A percentile compares a stretch with the other conserved stretches of the same genome.
Conservation (phyloP, 2,329 filamentous ascomycete species). For the Huntiella abstrusa region DNA sequence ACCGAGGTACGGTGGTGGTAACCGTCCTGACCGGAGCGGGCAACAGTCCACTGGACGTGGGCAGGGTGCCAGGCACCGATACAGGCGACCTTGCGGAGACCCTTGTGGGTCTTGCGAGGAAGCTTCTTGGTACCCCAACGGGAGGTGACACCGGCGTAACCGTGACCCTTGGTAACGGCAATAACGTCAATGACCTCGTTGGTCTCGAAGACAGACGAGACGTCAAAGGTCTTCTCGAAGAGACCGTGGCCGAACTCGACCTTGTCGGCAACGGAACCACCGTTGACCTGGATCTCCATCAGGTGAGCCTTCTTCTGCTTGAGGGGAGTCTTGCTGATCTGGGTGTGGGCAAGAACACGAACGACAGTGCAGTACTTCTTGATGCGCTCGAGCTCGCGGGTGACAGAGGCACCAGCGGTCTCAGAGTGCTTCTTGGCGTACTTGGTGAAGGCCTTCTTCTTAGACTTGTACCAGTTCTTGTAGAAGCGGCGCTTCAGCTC, state of each 20-base stretch:
- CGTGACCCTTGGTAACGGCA: slow-evolving; percentile 98
- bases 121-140: slow-evolving; percentile 99
- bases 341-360: slow-evolving; percentile 96
- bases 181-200: slow-evolving; percentile 99
- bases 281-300: slow-evolving; percentile 99
- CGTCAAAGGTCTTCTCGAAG: slow-evolving; percentile 96
- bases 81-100: slow-evolving; percentile 99
- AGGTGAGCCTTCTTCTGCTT: slow-evolving; percentile 99
- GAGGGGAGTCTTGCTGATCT: slow-evolving; percentile 96
- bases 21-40: slow-evolving; percentile 97
- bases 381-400: slow-evolving; percentile 97
- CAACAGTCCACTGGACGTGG: slow-evolving; percentile 99
- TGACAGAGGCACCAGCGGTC: slow-evolving; percentile 73
- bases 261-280: slow-evolving; percentile 89
- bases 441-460: slow-evolving; percentile 99
- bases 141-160: slow-evolving; percentile 90
- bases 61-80: slow-evolving; percentile 99
- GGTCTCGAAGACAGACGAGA: slow-evolving; percentile 93
- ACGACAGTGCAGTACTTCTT: slow-evolving; percentile 99
- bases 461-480: slow-evolving; percentile 99
- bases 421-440: slow-evolving; percentile 99
- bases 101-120: slow-evolving; percentile 99
- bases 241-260: slow-evolving; percentile 86
- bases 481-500: slow-evolving; percentile 99
- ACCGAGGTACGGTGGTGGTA: slow-evolving; percentile 99